These are phyloP conservation scores for Cyclotella choctawhatcheeana DNA, from an alignment of 108 stramenopile species.

Conservation along the genomic window DNA sequence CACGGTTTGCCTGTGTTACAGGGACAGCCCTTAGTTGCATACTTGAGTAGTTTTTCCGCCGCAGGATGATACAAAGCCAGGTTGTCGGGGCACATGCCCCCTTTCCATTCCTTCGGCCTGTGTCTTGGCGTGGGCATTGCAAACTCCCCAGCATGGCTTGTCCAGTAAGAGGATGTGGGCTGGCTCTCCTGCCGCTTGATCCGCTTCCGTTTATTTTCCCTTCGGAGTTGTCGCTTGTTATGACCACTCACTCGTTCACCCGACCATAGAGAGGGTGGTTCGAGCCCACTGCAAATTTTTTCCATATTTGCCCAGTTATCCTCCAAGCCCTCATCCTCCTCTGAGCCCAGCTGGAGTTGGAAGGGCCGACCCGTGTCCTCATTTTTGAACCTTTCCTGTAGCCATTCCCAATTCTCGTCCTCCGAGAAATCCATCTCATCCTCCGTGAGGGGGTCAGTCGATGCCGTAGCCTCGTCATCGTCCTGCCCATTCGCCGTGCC, in stretches of 20 bases:
- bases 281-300: neutral
- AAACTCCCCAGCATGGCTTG: neutral
- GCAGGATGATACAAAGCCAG: constrained; percentile 20
- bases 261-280: neutral
- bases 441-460: too few species aligned
- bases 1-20: constrained; percentile 13
- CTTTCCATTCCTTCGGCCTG: neutral
- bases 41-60: constrained; percentile 15
- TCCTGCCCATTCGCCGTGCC: too few species aligned
- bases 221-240: constrained; percentile 1
- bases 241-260: neutral
- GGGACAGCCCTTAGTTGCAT: constrained; percentile 26
- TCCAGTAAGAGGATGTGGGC: neutral
- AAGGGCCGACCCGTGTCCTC: too few species aligned
- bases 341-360: too few species aligned
- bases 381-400: too few species aligned
- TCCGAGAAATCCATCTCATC: too few species aligned
- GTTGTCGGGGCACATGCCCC: constrained; percentile 14
- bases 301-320: neutral
- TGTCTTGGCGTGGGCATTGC: neutral
- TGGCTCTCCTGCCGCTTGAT: neutral
- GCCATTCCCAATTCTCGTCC: too few species aligned
- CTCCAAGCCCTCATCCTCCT: neutral
- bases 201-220: neutral
- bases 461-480: too few species aligned